Evolutionary conservation across 306 rosid genomes (phyloP), one percentile per base, ranked within the genome.

Genomic region (Oxytropis ochrocephala): DNA sequence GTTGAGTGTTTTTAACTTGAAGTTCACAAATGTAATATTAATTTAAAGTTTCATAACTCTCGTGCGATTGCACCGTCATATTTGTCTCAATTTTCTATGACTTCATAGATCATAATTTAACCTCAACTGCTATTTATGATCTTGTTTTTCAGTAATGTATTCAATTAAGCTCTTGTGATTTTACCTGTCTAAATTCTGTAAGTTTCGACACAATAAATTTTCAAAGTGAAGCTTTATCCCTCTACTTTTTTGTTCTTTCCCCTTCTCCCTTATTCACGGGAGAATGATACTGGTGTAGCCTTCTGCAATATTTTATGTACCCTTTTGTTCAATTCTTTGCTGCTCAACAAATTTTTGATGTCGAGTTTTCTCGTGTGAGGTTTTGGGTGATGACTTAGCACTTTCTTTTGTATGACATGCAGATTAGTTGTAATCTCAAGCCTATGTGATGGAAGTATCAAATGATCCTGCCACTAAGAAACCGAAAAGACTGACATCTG

Each of bases 401-500:
- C 14, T 5, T 60, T 38, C 11, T 38, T 38, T 60, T 60, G 49
- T 38, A 17, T 60, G 49, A 11, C 32, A 60, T 17, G 32, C 48
- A 38, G 50, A 60, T 11, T 60, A 19, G 19, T 5, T 39, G 11
- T 60, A 39, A 11, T 39, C 32, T 67, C 64, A 70, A 68, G 79
- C 80, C 73, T 79, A 82, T 84, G 81, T 24, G 68, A 87, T 90
- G 96, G 98, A 90, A 81, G 72, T 86, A 83, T 53, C 85, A 4
- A 88, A 85, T 57, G 97, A 90, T 70, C 59, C 81, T 7, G 87
- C 80, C n/a, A 27, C 64, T 52, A 90, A 90, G 89, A 93, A 93
- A 80, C 85, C 96, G 7, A 93, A 93, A 85, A 82, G 97, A 77
- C 78, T 94, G 77, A 94, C 99, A 24, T 94, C 99, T 53, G 90